Conservation (phyloP, 305 asterid genomes). For the Fraxinus platypoda region DNA sequence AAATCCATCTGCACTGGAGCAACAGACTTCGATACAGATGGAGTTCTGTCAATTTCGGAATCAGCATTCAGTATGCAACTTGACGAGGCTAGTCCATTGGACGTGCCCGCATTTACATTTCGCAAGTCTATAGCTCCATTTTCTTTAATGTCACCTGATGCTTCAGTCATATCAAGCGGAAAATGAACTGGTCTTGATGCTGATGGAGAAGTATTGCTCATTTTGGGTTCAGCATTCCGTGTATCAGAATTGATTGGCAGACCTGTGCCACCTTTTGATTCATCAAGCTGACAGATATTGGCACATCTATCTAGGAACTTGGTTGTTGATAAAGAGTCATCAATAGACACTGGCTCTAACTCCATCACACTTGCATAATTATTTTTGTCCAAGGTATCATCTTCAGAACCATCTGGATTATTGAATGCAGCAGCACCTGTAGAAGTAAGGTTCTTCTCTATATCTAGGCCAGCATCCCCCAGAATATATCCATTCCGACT, state of each 20-base stretch:
- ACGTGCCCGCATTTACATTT: conserved; percentile 10
- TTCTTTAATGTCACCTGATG: not conserved
- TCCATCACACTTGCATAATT: conserved; percentile 17
- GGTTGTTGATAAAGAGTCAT: conserved; percentile 15
- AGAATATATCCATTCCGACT: conserved; percentile 26
- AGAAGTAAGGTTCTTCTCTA: conserved; percentile 20
- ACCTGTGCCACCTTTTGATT: not conserved
- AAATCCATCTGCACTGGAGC: conserved; percentile 4
- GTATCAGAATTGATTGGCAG: not conserved
- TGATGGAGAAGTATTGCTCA: not conserved
- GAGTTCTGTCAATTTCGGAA: not conserved
- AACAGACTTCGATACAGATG: not conserved
- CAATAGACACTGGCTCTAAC: conserved; percentile 15
- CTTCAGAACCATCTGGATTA: conserved; percentile 19
- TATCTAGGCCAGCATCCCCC: conserved; percentile 23
- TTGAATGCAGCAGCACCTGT: conserved; percentile 25
- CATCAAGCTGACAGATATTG: conserved; percentile 17
- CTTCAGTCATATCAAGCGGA: not conserved
- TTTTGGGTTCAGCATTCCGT: conserved; percentile 16
- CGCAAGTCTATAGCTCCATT: not conserved
- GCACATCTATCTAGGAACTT: conserved; percentile 20
- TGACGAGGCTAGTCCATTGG: not conserved
- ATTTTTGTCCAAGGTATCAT: conserved; percentile 22
- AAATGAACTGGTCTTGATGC: not conserved
- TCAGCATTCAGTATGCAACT: conserved; percentile 9